Base-by-base conservation (phyloP, 2,329 filamentous ascomycete genomes). In the Chaetomiaceae sp. region DNA sequence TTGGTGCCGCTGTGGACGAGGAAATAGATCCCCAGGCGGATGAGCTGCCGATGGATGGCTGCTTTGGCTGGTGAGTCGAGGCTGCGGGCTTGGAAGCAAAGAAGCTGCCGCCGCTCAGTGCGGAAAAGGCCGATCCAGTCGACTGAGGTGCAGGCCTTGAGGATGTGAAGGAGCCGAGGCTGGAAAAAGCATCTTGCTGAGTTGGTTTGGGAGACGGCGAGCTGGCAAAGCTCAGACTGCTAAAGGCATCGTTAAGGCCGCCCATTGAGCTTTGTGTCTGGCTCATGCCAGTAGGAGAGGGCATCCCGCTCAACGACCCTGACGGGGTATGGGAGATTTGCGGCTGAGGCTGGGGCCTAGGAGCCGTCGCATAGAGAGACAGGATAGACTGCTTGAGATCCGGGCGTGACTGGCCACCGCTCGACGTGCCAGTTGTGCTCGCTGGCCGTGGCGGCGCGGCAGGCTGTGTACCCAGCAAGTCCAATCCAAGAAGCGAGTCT, bases 311-410 rank as follows among this genome's bases (percentile, higher is more conserved):
- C 63, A 91, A 88, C 0, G 85, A 84, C 25, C 79, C 76, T 36
- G 79, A 78, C 12, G 80, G 77, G 33, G 76, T 75, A 66, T 87
- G 84, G 27, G 78, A 73, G 39, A 72, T 69, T 53, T 77, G 75
- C 5, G 53, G 48, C 51, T 71, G 75, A 23, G 82, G 76, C 62
- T 88, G 87, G n/a, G 89, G 84, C 66, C 90, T 88, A 1, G 91
- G 88, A 5, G 83, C 83, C 7, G 89, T 88, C 11, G 91, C 90
- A 68, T 99, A 99, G 15, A 99, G 80, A 7, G 94, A 99, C 45
- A 99, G 74, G 56, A 99, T 99, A 2, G 92, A 97, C 71, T 96
- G 92, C 72, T 99, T 99, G 56, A 99, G 76, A 67, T 99, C 94
- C 3, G 92, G 91, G 57, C 94, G 81, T 42, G 91, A 95, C 63